Evolutionary conservation across 495 filamentous ascomycete genomes (phyloP), one percentile per base, ranked within the genome.

Genomic region (Podospora conica): DNA sequence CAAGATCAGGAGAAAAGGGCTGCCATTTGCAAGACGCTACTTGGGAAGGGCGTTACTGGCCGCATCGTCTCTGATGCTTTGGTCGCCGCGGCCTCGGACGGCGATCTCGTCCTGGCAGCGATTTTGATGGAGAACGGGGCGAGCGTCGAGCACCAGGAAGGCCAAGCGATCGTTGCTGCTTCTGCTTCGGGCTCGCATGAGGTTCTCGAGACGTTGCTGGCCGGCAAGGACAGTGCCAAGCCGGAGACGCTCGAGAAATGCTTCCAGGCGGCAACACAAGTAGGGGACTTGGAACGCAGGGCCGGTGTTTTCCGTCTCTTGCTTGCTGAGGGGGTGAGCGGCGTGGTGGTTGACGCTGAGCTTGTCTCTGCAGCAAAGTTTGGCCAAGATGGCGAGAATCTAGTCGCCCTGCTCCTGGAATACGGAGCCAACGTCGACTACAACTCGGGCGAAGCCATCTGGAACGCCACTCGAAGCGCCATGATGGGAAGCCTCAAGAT

Each of bases 371-470:
- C 80, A 0, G 78, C 74, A 4, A 77, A 79, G 56, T 81, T 77
- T 66, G 79, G 79, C 18, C 74, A 76, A n/a, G 76, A 78, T 3
- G 81, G 78, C 9, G 76, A 75, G 57, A 60, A 69, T 0, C 63
- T 83, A 3, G 78, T 83, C 1, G 68, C 68, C n/a, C 67, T 83
- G 29, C 64, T 83, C 23, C 73, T 83, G 2, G 62, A 70, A 10
- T 77, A 76, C 25, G 80, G 80, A 7, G 81, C 81, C 18, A 75
- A 71, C 53, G 75, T 78, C 3, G 74, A 83, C 63, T 79, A 77
- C 60, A 79, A 77, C 12, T 65, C 74, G 0, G 81, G 81, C 4
- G 80, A 83, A 23, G 80, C 79, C 18, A 74, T 83, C n/a, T 80
- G 80, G 70, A 79, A 79, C 22, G 78, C 79, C 0, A 76, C 80